Conservation (phyloP, 768 basidiomycete genomes). For the Exidia glandulosa region DNA sequence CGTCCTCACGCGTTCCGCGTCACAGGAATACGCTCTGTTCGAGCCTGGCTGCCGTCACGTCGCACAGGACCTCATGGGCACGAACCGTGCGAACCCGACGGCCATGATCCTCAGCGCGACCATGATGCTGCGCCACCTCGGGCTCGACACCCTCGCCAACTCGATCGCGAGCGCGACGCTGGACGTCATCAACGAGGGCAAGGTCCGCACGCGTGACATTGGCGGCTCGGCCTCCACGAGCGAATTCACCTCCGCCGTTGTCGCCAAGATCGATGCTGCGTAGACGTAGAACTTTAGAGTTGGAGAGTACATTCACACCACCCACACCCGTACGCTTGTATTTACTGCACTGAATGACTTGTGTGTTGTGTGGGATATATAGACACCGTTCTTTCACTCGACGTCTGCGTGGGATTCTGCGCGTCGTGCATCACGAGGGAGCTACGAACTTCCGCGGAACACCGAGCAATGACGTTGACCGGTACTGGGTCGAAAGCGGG, state of each 20-base stretch:
- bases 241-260: conserved; percentile 89
- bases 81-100: conserved; percentile 90
- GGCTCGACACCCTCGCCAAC: conserved; percentile 91
- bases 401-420: too few relatives aligned
- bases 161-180: conserved; percentile 87
- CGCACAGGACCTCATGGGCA: conserved; percentile 92
- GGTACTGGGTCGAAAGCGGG: too few relatives aligned
- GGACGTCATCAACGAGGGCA: conserved; percentile 79
- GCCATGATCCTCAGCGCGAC: conserved; percentile 96
- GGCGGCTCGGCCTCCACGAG: conserved; percentile 86
- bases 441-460: too few relatives aligned
- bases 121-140: conserved; percentile 95
- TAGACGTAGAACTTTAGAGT: too few relatives aligned
- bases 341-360: too few relatives aligned
- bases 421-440: too few relatives aligned
- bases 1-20: background rate
- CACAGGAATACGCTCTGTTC: conserved; percentile 92
- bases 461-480: too few relatives aligned
- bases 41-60: conserved; percentile 98
- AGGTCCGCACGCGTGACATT: conserved; percentile 91
- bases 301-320: too few relatives aligned
- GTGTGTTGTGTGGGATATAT: too few relatives aligned
- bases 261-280: conserved; percentile 20
- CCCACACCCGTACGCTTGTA: too few relatives aligned
- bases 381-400: too few relatives aligned